Base-by-base conservation (phyloP, 2,329 filamentous ascomycete species). In the Penicillium occitanis region DNA sequence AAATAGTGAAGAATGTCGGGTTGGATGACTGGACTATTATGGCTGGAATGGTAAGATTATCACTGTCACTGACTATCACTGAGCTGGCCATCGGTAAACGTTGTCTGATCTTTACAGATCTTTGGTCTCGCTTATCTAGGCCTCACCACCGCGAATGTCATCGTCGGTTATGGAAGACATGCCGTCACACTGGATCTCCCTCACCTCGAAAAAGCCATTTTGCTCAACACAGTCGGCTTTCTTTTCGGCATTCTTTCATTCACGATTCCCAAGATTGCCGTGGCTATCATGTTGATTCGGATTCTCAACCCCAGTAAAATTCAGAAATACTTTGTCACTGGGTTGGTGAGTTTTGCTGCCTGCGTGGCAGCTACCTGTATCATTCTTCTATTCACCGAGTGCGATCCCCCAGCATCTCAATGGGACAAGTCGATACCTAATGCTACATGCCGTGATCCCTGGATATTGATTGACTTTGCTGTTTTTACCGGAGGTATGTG, bases 151-250 rank as follows among this genome's bases (percentile, higher is more conserved):
- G 69, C 74, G 11, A 77, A 77, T 42, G 77, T 82, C 13, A 58
- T 66, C 0, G 67, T 73, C 17, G 81, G 81, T 10, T 79, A 77
- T 61, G 81, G 81, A 1, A 71, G 73, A 62, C 79, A 83, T 68
- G 71, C 74, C 35, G 64, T 67, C 5, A 70, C 72, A 0, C 70
- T 83, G 8, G 68, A 66, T 1, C 55, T 70, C 1, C 67, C 44
- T 22, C 63, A 67, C 3, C 33, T 69, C 11, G 70, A 72, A 51
- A 67, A 53, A n/a, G 71, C 67, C 14, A 66, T 71, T 17, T 33
- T 73, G 3, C 67, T 66, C 33, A 73, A 71, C 61, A 68, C 67
- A 37, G 59, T 73, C 22, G 65, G 69, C 3, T 73, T 71, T 59
- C 64, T 73, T 22, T 72, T 73, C 55, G 71, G 71, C 25, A 73